Evolutionary conservation across 1,284 basidiomycete genomes (phyloP), one percentile per base, ranked within the genome.

Genomic region (Ustilago esculenta): DNA sequence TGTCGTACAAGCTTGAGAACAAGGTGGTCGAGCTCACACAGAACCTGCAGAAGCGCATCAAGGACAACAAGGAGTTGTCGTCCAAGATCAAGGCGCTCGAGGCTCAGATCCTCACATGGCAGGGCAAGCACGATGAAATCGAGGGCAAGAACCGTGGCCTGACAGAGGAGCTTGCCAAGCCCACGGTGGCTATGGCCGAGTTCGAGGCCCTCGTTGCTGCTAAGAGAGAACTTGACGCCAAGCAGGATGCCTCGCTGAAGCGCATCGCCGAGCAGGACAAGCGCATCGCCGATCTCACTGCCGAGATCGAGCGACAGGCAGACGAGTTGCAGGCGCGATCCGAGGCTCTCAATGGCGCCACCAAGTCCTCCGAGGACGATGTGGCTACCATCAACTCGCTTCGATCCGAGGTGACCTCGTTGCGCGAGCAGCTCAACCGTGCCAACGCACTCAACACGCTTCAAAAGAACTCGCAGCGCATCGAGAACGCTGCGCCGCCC

Each of bases 11-110:
- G 75, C 87, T 99, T 61, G 96, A 99, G 85, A 98, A 98, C 87
- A 99, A 98, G 85, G 96, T 98, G 43, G 92, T 99, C 59, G 95
- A 98, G 82, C 90, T 99, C 73, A 98, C 96, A 0, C 96, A 98
- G 82, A 89, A 85, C n/a, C 86, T 98, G 15, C 96, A 98, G 83
- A 90, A 88, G 80, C 89, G 95, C 35, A 94, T 90, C 9, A 88
- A 88, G 67, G 95, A 98, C 85, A 95, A 92, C 85, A 95, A 93
- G 84, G 89, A 89, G 61, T 85, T 98, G 34, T 89, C 90, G 69
- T 84, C 84, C 25, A 89, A 89, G 77, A 85, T 98, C 34, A 83
- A 85, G 18, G 88, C 90, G 43, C 86, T 98, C 36, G 92, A 98
- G 84, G 87, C 89, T 61, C 92, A 95, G 81, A 85, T 98, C 40